A percentile compares a stretch with the other conserved stretches of the same genome.
These are phyloP conservation scores for Cordyceps tenuipes DNA, from an alignment of 2,329 filamentous ascomycete genomes.

Conservation along the genomic window DNA sequence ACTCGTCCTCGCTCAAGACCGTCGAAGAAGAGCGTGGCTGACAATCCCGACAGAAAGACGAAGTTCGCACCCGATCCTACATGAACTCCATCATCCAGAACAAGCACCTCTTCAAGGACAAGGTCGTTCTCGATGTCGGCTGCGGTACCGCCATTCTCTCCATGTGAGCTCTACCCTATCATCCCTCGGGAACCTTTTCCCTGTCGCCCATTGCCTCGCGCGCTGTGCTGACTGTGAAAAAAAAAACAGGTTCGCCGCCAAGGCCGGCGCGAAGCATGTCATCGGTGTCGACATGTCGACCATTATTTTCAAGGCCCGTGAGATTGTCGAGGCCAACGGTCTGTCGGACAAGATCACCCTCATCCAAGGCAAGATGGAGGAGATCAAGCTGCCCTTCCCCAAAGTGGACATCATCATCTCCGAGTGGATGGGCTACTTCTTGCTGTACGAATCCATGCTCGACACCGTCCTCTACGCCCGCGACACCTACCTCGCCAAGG, in stretches of 20 bases:
- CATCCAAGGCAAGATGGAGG: constrained; percentile 99
- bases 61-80: constrained; percentile 93
- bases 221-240: not conserved
- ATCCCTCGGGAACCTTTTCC: not conserved
- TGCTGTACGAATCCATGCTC: constrained; percentile 97
- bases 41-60: constrained; percentile 69
- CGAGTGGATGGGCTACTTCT: constrained; percentile 99
- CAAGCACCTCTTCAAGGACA: constrained; percentile 79
- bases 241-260: constrained; percentile 76
- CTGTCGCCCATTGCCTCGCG: not conserved
- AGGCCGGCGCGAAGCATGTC: constrained; percentile 94
- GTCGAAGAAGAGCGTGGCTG: constrained; percentile 1
- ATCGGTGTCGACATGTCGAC: constrained; percentile 99
- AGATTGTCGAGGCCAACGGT: constrained; percentile 89
- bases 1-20: not conserved
- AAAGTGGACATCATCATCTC: constrained; percentile 99
- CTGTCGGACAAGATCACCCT: constrained; percentile 94
- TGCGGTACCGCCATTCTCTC: constrained; percentile 96
- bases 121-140: constrained; percentile 88
- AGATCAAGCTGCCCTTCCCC: constrained; percentile 84
- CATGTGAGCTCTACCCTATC: constrained; percentile 59
- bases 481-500: constrained; percentile 79
- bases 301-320: constrained; percentile 95
- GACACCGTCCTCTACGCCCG: constrained; percentile 96
- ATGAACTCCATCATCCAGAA: constrained; percentile 97